Evolutionary conservation across 2,329 filamentous ascomycete species (phyloP), one percentile per base, ranked within the genome.

Genomic region (Apiospora koreana): DNA sequence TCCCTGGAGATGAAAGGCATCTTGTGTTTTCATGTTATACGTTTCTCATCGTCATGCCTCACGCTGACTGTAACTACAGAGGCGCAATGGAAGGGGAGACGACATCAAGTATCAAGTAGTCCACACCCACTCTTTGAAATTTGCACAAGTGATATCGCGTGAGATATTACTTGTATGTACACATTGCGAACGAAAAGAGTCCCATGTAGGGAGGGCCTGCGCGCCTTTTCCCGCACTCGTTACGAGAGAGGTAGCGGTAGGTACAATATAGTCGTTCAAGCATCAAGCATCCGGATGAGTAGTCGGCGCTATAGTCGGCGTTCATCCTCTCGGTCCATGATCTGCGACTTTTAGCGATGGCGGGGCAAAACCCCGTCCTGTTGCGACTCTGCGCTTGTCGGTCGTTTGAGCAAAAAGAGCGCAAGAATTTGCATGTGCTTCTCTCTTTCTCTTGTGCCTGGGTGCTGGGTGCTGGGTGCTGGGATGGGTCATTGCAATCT

Each of bases 341-440:
- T 62, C 54, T 38, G 54, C 54, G 31, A 62, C 31, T 38, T 62
- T 38, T 62, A 62, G 54, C 54, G 28, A 62, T 62, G 54, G 54
- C 54, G 54, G 54, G 54, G 54, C 31, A 62, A 38, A 8, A 18
- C 54, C 54, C 54, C 18, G 35, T 35, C 35, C 35, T n/a, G 50
- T 58, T 58, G 50, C 50, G 50, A 58, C 50, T 35, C 48, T 58
- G 28, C 28, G 18, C 25, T 21, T 62, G 54, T 62, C 54, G 54
- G 54, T 38, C 8, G 50, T 18, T 9, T 25, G 50, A 35, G 41
- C 16, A 43, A 9, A 9, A 18, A 43, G 28, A 21, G 3, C 28
- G 28, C 28, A 28, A 38, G 21, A 38, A 38, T 58, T 62, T 62
- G 54, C 54, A 62, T 62, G 54, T 62, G 54, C 54, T 4, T 62